Percentiles rank a stretch among this genome's conserved stretches.
Conservation (phyloP, 176 grass and related monocot genomes). For the Secale cereale region DNA sequence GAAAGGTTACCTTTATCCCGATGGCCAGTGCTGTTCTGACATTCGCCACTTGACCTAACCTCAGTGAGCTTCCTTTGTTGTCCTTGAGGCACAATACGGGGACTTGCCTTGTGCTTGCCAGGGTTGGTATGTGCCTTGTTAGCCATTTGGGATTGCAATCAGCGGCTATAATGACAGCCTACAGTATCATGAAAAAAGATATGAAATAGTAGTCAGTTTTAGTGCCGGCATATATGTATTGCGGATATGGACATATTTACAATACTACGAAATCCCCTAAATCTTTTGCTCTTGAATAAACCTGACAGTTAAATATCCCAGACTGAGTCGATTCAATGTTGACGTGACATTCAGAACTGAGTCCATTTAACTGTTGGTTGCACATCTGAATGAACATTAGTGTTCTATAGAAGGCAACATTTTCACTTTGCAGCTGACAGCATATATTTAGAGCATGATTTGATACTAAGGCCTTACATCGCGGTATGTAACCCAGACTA, state of each 20-base stretch:
- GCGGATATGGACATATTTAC: background rate
- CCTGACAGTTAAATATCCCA: background rate
- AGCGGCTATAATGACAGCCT: constrained; percentile 70
- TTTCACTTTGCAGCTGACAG: background rate
- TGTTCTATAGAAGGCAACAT: background rate
- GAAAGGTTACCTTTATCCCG: constrained; percentile 66
- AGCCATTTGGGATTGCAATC: constrained; percentile 93
- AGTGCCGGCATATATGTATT: background rate
- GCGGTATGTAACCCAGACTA: background rate
- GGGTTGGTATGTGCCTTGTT: constrained; percentile 72
- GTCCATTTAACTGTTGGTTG: background rate
- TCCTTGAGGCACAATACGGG: constrained; percentile 76
- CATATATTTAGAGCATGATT: background rate
- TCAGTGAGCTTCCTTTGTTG: constrained; percentile 77
- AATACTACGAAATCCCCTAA: too few relatives aligned
- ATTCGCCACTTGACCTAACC: constrained; percentile 74
- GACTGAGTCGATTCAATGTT: background rate
- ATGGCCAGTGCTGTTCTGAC: constrained; percentile 76
- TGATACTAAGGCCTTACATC: background rate
- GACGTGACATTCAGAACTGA: background rate
- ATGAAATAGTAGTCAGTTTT: background rate
- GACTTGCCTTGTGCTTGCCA: constrained; percentile 73
- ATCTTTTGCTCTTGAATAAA: background rate
- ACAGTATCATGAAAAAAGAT: constrained; percentile 17
- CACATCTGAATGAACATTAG: background rate